A percentile compares a stretch with the other conserved stretches of the same genome.
These are phyloP conservation scores for Linnemannia elongata DNA, from an alignment of 192 early-diverging fungal genomes.

Conservation along the genomic window DNA sequence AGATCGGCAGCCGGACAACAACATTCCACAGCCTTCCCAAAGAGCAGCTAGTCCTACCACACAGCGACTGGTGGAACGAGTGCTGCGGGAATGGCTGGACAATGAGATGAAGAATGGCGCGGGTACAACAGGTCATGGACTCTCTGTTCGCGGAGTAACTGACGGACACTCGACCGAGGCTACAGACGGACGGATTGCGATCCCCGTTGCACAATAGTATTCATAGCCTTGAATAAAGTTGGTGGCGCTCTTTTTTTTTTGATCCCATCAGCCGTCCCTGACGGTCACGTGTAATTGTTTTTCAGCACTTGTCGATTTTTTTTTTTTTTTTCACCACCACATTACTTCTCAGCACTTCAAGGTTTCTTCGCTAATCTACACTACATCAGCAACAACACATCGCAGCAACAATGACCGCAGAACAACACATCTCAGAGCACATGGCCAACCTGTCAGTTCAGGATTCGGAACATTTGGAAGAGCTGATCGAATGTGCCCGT, in stretches of 20 bases:
- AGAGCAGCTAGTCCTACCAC: conserved; percentile 61
- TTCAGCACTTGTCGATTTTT: conserved; percentile 7
- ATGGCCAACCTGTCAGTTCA: conserved; percentile 37
- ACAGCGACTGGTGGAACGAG: conserved; percentile 60
- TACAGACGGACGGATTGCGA: not conserved
- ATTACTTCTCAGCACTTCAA: not conserved
- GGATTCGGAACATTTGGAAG: conserved; percentile 60
- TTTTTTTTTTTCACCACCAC: conserved; percentile 10
- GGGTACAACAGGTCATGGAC: conserved; percentile 25
- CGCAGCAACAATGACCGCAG: conserved; percentile 24
- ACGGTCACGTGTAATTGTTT: conserved; percentile 21
- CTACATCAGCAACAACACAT: not conserved
- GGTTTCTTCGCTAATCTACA: not conserved
- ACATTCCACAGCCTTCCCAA: conserved; percentile 3
- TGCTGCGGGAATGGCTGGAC: conserved; percentile 65
- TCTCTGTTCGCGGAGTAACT: conserved; percentile 35
- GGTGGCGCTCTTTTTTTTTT: not conserved
- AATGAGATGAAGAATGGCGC: conserved; percentile 42
- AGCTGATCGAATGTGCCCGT: conserved; percentile 77
- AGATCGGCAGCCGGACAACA: not conserved
- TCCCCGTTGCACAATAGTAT: conserved; percentile 2
- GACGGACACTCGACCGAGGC: conserved; percentile 7
- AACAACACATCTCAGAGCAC: conserved; percentile 25
- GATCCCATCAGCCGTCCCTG: not conserved
- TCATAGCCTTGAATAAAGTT: not conserved